Evolutionary conservation across 805 yeast genomes (phyloP), one percentile per base, ranked within the genome.

Genomic region (Groenewaldozyma salmanticensis): DNA sequence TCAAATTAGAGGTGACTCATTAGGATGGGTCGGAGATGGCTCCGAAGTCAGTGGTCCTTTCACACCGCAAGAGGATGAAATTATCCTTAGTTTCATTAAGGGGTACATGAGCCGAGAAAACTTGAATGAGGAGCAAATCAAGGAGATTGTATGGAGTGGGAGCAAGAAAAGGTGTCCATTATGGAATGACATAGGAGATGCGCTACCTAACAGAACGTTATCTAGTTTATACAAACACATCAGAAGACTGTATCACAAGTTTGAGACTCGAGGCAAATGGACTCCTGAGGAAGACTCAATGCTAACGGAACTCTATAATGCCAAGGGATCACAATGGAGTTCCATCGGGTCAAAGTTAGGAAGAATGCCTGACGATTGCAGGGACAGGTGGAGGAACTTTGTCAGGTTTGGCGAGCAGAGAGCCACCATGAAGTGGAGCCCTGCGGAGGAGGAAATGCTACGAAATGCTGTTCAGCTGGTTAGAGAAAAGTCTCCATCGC

Each of bases 311-410:
- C 63, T 84, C 39, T 83, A 84, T 7, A 60, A 71, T 6, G 75
- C 77, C 20, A 73, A 75, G 50, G 85, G 79, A 44, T 86, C 92
- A 15, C 86, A 82, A 55, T 90, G 97, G 97, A 85, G 85, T 51
- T 67, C 69, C 32, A 83, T 90, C 45, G 96, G 96, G 5, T 71
- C 71, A 40, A 65, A 67, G 5, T 68, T 90, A 75, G 85, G 83
- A 11, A 70, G 97, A 53, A 90, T 90, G 97, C 96, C 97, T 0
- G 97, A 90, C 56, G 97, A 90, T 62, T 88, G 96, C 60, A 72
- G 97, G 52, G 97, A 90, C 59, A 71, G 97, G 52, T 90, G 95
- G 95, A 71, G 97, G 60, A 90, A 90, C 58, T 90, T 88, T 57
- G 82, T 88, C 47, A 88, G 88, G 60, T 90, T 96, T 65, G 96